Evolutionary conservation across 345 rosid genomes (phyloP).

Genomic region (Arabidopsis suecica): DNA sequence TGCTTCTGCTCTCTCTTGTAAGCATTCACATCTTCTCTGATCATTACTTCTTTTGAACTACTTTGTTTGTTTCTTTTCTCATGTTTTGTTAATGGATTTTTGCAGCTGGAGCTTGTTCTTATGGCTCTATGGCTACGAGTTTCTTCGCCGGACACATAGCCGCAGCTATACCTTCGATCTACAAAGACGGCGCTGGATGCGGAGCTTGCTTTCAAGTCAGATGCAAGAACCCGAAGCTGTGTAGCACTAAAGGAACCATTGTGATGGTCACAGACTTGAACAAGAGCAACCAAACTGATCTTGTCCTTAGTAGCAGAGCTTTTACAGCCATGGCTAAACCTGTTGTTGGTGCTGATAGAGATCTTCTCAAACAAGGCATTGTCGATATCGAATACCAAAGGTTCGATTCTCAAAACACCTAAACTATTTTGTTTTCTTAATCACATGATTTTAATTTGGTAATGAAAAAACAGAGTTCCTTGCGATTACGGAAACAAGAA

Average conservation of each 20-base stretch:
- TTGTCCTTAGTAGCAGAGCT: constrained; percentile 86
- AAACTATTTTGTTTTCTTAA: neutral
- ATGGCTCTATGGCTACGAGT: constrained; percentile 70
- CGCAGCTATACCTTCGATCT: constrained; percentile 69
- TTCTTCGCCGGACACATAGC: constrained; percentile 79
- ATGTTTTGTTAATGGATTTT: constrained; percentile 9
- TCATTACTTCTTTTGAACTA: neutral
- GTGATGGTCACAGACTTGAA: constrained; percentile 78
- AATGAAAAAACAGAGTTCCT: constrained; percentile 65
- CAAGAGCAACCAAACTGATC: constrained; percentile 64
- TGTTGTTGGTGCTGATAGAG: constrained; percentile 47
- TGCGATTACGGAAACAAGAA: constrained; percentile 73
- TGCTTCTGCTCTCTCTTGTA: constrained; percentile 74
- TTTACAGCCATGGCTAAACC: constrained; percentile 78
- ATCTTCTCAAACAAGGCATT: constrained; percentile 61
- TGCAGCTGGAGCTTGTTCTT: constrained; percentile 96
- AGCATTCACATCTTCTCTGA: constrained; percentile 7
- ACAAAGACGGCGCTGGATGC: constrained; percentile 86
- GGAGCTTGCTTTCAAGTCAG: constrained; percentile 94
- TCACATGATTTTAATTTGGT: neutral
- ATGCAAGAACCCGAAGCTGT: constrained; percentile 66
- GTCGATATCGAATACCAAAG: constrained; percentile 83
- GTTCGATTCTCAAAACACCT: constrained; percentile 31
- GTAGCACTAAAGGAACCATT: constrained; percentile 66
- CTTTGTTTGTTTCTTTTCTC: constrained; percentile 38